phyloP scores from a whole-genome alignment of 257 asterid species.

The Capsicum pubescens region DNA sequence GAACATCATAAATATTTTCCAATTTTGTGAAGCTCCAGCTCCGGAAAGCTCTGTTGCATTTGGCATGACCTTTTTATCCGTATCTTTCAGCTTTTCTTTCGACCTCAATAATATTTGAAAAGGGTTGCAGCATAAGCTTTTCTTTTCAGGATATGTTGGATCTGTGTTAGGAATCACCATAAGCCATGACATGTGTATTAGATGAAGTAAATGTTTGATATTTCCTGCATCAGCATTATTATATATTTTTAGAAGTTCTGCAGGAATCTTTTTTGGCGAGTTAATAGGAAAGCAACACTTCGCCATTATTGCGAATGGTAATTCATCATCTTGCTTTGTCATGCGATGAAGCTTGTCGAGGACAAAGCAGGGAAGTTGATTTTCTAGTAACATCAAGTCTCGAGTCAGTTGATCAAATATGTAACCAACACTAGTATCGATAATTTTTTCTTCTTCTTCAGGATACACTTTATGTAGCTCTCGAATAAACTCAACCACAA shows the following conservation, averaged over 20 bases:
- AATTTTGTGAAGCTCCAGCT: too few species aligned
- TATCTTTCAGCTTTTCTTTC: background rate
- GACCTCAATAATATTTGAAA: background rate
- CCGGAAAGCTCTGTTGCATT: too few species aligned
- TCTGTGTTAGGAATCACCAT: background rate
- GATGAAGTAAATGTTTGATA: constrained; percentile 32
- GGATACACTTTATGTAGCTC: background rate
- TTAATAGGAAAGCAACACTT: too few species aligned
- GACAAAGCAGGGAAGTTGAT: background rate
- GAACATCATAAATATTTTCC: too few species aligned
- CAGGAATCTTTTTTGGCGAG: background rate
- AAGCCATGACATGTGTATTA: constrained; percentile 29
- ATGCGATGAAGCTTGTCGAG: constrained; percentile 6
- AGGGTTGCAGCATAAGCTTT: background rate
- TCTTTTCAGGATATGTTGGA: too few species aligned
- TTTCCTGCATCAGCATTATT: background rate
- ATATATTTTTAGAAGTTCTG: background rate
- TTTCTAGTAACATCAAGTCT: constrained; percentile 31
- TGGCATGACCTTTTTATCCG: too few species aligned
- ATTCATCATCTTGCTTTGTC: background rate
- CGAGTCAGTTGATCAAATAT: background rate
- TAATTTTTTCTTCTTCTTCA: background rate
- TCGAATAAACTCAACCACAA: constrained; percentile 27
- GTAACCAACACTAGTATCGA: background rate
- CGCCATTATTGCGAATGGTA: background rate